Evolutionary conservation across 306 rosid species (phyloP).

Genomic region (Rubus idaeus): DNA sequence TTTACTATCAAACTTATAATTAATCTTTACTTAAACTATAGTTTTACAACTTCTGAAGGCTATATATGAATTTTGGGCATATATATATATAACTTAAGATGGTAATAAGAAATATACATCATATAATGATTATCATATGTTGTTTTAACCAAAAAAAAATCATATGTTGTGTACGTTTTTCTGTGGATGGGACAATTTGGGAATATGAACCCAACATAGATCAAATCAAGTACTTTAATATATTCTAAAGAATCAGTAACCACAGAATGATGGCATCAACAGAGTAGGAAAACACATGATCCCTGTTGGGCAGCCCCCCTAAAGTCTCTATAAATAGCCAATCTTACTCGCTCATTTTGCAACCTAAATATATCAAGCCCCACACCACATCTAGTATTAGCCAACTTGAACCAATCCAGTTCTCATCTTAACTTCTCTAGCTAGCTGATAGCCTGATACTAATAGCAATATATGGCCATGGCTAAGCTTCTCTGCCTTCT

Average conservation of each 20-base stretch:
- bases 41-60: too few species aligned
- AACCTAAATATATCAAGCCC: background rate
- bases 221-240: background rate
- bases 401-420: background rate
- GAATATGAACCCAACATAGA: slow-evolving; percentile 13
- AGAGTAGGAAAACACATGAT: background rate
- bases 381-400: background rate
- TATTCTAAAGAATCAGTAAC: background rate
- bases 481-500: slow-evolving; percentile 44
- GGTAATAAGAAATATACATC: too few species aligned
- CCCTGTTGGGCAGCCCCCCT: background rate
- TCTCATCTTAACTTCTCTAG: background rate
- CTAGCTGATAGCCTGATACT: background rate
- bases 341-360: background rate
- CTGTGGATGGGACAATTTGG: slow-evolving; percentile 13
- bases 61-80: too few species aligned
- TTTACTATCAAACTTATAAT: too few species aligned
- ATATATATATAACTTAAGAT: too few species aligned
- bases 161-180: too few species aligned
- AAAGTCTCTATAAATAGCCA: slow-evolving; percentile 10
- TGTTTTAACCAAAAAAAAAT: too few species aligned
- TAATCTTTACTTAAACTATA: too few species aligned
- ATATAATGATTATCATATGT: too few species aligned
- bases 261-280: background rate
- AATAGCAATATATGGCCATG: slow-evolving; percentile 21